Base-by-base conservation (phyloP, 768 basidiomycete species). In the Cystofilobasidium capitatum region DNA sequence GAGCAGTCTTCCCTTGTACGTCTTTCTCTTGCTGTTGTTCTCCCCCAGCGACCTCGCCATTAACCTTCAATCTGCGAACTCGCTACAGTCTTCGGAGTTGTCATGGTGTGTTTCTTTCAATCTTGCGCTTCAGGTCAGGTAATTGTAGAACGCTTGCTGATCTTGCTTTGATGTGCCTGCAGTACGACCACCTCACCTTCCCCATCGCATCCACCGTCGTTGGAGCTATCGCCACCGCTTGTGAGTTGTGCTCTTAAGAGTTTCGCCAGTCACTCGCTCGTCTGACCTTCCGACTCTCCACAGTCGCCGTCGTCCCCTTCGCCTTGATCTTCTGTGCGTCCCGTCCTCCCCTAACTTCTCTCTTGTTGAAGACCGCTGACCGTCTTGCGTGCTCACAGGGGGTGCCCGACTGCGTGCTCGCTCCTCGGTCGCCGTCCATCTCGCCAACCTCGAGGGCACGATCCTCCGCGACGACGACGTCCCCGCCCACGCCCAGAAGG, bases 151-250 rank as follows among this genome's bases (percentile, higher is more conserved):
- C 3, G 13, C 33, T 3, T 42, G 1, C 17, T 6, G 1, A 44
- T n/a, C 22, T 24, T 6, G 29, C 22, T 20, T 12, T 33, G 29
- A 2, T 22, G 29, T n/a, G 51, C 51, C 5, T n/a, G 26, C 51
- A 64, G 71, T 70, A 72, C 70, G 58, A 71, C 63, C 36, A 68
- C 1, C 64, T 72, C 42, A 36, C 33, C 8, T 71, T 71, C 62
- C 45, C 54, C 3, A 58, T 74, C 61, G 75, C 75, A 4, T 70
- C 72, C 14, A 75, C 75, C 3, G 65, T 76, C 16, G 72, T 76
- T 4, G 75, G 73, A 0, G 62, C 60, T 31, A 42, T 75, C n/a
- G 75, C 75, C 2, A 26, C 71, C 7, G 62, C 66, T 8, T 62
- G 66, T 64, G 71, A 70, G 0, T 66, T 62, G 4, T 40, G 14